Evolutionary conservation across 148 eudicot genomes (phyloP).

Genomic region (Cornus suecica): DNA sequence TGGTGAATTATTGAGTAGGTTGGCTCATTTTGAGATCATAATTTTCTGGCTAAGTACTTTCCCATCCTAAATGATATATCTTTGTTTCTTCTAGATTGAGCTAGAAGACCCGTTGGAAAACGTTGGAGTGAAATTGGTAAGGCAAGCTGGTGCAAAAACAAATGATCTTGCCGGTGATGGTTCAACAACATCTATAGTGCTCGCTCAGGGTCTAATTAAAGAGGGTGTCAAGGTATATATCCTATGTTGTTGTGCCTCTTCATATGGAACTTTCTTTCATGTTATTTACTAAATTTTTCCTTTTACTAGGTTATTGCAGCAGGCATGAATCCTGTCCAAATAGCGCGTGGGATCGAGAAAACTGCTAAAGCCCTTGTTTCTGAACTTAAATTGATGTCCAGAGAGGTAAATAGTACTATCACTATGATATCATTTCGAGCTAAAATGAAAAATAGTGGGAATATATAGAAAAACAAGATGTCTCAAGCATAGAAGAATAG

Average conservation of each 20-base stretch:
- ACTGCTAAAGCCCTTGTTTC: conserved; percentile 74
- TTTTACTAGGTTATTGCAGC: conserved; percentile 78
- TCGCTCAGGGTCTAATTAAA: conserved; percentile 78
- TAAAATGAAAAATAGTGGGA: not conserved
- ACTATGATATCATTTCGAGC: not conserved
- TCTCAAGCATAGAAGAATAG: not conserved
- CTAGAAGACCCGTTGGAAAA: conserved; percentile 85
- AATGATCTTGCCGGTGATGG: conserved; percentile 97
- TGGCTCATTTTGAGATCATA: not conserved
- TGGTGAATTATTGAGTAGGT: not conserved
- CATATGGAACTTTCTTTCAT: conserved; percentile 21
- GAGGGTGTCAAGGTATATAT: conserved; percentile 81
- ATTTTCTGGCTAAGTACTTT: not conserved
- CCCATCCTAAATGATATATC: not conserved
- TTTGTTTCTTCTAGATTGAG: conserved; percentile 51
- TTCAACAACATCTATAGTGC: conserved; percentile 80
- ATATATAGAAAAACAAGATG: not conserved
- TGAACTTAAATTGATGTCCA: conserved; percentile 76
- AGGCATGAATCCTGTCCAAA: conserved; percentile 78
- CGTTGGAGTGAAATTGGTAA: conserved; percentile 85
- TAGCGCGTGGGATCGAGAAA: conserved; percentile 80
- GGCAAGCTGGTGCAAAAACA: conserved; percentile 94
- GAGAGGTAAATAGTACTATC: conserved; percentile 41
- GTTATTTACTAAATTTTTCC: conserved; percentile 26
- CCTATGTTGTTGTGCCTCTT: not conserved